Evolutionary conservation across 805 yeast species (phyloP).

Genomic region (Saccharomyces mikatae): DNA sequence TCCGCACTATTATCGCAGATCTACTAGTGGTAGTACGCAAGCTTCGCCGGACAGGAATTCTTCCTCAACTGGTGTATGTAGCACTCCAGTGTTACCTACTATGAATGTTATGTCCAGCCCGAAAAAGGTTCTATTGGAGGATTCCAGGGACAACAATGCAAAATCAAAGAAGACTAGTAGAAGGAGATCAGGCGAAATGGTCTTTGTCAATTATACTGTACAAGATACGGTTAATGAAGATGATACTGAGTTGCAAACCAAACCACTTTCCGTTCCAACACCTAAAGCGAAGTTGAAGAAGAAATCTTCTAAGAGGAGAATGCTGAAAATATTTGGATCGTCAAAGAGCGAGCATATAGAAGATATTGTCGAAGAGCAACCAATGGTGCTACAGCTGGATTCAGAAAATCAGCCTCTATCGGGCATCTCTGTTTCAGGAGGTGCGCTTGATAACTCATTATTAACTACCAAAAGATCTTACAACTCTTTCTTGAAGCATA

Average conservation of each 20-base stretch:
- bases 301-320: slow-evolving; percentile 23
- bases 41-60: slow-evolving; percentile 2
- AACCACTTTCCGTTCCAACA: slow-evolving; percentile 1
- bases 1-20: slow-evolving; percentile 29
- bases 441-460: background rate
- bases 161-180: slow-evolving; percentile 11
- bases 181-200: slow-evolving; percentile 24
- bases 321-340: slow-evolving; percentile 27
- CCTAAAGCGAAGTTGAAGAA: slow-evolving; percentile 12
- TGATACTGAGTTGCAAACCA: background rate
- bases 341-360: slow-evolving; percentile 6
- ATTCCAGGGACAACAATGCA: slow-evolving; percentile 8
- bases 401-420: background rate
- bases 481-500: slow-evolving; percentile 18
- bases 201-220: slow-evolving; percentile 30
- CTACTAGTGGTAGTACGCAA: slow-evolving; percentile 5
- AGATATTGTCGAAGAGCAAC: background rate
- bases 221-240: slow-evolving; percentile 17
- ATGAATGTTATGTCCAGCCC: slow-evolving; percentile 23
- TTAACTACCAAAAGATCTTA: slow-evolving; percentile 13
- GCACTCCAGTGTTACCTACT: slow-evolving; percentile 8
- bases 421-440: background rate
- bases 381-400: background rate
- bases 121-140: slow-evolving; percentile 23
- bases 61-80: background rate